Percentiles rank a stretch among this genome's conserved stretches.
phyloP scores from a whole-genome alignment of 2,329 filamentous ascomycete genomes.

The Penicillium glabrum region DNA sequence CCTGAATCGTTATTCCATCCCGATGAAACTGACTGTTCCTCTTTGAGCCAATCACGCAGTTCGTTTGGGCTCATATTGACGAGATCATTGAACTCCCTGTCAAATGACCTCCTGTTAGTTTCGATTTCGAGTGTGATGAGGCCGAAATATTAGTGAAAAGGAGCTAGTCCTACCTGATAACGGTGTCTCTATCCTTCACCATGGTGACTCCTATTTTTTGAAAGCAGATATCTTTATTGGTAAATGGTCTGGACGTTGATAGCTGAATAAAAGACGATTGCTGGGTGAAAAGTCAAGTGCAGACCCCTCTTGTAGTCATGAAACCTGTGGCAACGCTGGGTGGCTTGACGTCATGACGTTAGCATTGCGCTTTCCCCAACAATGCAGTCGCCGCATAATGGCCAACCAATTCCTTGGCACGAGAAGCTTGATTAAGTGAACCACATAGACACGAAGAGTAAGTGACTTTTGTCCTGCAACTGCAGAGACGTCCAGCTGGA shows the following conservation, averaged over 20 bases:
- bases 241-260: neutral
- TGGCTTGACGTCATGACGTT: neutral
- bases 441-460: neutral
- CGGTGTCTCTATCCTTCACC: conserved; percentile 54
- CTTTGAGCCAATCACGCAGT: conserved; percentile 62
- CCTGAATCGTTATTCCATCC: conserved; percentile 63
- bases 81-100: conserved; percentile 63
- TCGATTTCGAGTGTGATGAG: neutral
- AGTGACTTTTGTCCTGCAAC: neutral
- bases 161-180: conserved; percentile 43
- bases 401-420: neutral
- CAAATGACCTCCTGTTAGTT: conserved; percentile 19
- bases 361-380: neutral
- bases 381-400: neutral
- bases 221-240: neutral
- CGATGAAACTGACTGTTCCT: conserved; percentile 57
- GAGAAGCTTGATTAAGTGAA: no score
- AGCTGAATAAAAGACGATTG: no score
- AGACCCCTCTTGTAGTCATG: neutral
- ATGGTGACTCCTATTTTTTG: conserved; percentile 27
- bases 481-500: neutral
- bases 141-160: neutral
- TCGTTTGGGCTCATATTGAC: conserved; percentile 66
- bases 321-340: neutral
- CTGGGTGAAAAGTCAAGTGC: no score